These are phyloP conservation scores for Fusarium chlamydosporum DNA, from an alignment of 2,329 filamentous ascomycete genomes.

Conservation along the genomic window DNA sequence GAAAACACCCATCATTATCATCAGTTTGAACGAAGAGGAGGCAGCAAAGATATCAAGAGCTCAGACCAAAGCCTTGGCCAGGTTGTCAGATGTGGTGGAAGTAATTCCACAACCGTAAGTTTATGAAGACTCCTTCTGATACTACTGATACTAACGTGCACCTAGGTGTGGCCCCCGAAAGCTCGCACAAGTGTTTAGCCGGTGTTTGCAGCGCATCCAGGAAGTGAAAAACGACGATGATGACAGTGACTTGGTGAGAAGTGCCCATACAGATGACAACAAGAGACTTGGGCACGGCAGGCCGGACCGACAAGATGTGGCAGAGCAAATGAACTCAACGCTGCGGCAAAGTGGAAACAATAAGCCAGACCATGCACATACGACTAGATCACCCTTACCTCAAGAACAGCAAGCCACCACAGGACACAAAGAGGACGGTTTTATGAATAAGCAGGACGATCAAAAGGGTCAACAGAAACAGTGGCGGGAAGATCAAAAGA, in stretches of 20 bases:
- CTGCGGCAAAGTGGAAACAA: not conserved
- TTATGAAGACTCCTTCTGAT: fast-evolving
- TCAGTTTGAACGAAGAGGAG: slow-evolving; percentile 52
- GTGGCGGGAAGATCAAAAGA: not conserved
- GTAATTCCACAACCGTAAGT: slow-evolving; percentile 54
- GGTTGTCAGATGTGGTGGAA: slow-evolving; percentile 50
- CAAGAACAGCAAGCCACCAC: not conserved
- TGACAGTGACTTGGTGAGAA: not conserved
- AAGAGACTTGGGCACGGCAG: not conserved
- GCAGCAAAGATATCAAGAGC: slow-evolving; percentile 47
- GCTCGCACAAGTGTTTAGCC: slow-evolving; percentile 49
- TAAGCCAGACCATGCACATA: not conserved
- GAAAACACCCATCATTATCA: slow-evolving; percentile 49
- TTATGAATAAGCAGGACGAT: not conserved
- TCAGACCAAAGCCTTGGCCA: slow-evolving; percentile 42
- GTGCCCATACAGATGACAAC: not conserved
- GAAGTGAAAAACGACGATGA: not conserved
- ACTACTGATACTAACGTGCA: not conserved
- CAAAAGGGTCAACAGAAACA: not conserved
- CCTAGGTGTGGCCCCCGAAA: slow-evolving; percentile 51
- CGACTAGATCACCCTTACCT: not conserved
- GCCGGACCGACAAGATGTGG: not conserved
- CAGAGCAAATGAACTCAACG: slow-evolving; percentile 9
- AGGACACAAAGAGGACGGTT: not conserved
- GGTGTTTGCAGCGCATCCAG: slow-evolving; percentile 39